phyloP scores from a whole-genome alignment of 2,329 filamentous ascomycete genomes.

The Dactylellina parvicollis region DNA sequence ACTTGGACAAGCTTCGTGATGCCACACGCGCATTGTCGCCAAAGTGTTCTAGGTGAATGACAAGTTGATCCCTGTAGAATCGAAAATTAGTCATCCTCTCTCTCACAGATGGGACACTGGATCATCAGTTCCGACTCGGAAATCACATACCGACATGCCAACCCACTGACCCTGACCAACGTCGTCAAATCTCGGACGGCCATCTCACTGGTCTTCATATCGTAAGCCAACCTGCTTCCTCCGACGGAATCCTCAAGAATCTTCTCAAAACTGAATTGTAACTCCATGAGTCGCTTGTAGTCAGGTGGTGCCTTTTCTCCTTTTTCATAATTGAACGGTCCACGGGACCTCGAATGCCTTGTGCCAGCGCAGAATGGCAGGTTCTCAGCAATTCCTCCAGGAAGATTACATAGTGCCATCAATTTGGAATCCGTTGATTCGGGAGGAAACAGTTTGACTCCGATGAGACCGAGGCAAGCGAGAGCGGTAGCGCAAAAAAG shows the following conservation, averaged over 20 bases:
- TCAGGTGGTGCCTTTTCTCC: constrained; percentile 48
- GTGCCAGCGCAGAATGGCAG: constrained; percentile 28
- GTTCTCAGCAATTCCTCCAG: constrained; percentile 26
- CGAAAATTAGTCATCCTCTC: neutral
- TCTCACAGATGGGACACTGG: no score
- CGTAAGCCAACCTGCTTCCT: constrained; percentile 74
- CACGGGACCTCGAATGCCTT: neutral
- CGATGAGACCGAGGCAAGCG: constrained; percentile 16
- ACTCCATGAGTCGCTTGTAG: constrained; percentile 68
- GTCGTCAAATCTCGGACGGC: constrained; percentile 78
- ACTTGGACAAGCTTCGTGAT: constrained; percentile 74
- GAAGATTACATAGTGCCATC: constrained; percentile 31
- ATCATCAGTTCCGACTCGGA: neutral
- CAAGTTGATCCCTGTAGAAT: constrained; percentile 71
- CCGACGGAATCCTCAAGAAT: constrained; percentile 75
- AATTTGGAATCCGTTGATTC: constrained; percentile 29
- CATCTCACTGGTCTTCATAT: constrained; percentile 80
- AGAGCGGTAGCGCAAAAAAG: constrained; percentile 11
- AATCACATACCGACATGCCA: constrained; percentile 53
- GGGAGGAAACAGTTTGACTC: constrained; percentile 17
- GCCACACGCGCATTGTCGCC: constrained; percentile 74
- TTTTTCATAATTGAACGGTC: constrained; percentile 38
- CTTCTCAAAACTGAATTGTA: constrained; percentile 79
- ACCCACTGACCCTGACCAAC: constrained; percentile 70
- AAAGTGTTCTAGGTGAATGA: constrained; percentile 79